phyloP scores from a whole-genome alignment of 108 stramenopile genomes.

The Cyclostephanos tholiformis region DNA sequence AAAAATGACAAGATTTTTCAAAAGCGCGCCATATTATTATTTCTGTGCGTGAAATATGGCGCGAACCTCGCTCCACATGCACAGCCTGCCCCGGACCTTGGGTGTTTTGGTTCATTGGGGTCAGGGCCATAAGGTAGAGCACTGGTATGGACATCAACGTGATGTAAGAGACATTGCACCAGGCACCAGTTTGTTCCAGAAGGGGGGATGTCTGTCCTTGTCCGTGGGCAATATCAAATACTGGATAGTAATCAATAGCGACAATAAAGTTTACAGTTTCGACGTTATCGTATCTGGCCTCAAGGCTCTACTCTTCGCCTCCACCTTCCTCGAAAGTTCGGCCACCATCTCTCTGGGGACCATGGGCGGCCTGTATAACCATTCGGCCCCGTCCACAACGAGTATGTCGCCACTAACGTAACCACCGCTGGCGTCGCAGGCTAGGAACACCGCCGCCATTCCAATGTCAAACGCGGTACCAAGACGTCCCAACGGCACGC shows the following conservation, averaged over 20 bases:
- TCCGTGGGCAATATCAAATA: background rate
- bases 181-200: too few species aligned
- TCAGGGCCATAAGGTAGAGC: too few species aligned
- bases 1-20: background rate
- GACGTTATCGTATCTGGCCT: constrained; percentile 33
- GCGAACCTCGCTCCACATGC: too few species aligned
- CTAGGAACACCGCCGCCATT: constrained; percentile 79
- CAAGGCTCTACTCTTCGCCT: constrained; percentile 63
- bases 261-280: constrained; percentile 24
- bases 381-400: constrained; percentile 86
- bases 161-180: too few species aligned
- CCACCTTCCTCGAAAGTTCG: constrained; percentile 70
- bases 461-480: constrained; percentile 82
- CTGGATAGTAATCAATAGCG: background rate
- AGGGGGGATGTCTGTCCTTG: too few species aligned
- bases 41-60: too few species aligned
- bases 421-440: constrained; percentile 52
- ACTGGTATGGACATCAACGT: too few species aligned
- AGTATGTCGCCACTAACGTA: constrained; percentile 80
- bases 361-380: constrained; percentile 77
- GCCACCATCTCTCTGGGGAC: constrained; percentile 82
- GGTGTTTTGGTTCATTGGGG: too few species aligned
- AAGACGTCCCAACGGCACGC: constrained; percentile 76
- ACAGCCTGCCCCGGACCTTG: too few species aligned
- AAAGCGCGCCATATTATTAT: background rate